Evolutionary conservation across 1,284 basidiomycete genomes (phyloP), one percentile per base, ranked within the genome.

Genomic region (Cystobasidiaceae sp.): DNA sequence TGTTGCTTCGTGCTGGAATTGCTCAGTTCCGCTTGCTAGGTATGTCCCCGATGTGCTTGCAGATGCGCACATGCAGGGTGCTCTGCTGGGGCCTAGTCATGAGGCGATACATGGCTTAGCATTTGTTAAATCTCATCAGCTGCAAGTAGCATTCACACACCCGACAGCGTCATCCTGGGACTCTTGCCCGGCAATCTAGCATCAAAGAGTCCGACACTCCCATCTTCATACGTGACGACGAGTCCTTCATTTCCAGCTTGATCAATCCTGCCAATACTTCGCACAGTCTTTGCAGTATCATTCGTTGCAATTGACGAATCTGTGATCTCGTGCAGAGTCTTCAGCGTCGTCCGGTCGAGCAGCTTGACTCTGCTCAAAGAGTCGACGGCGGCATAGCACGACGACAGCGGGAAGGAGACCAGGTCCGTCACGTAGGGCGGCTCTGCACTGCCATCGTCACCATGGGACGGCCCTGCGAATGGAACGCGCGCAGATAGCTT

Each of bases 21-120:
- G 70, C 68, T 80, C 79, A 0, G 79, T 79, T 1, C 79, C 80
- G 8, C 75, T 79, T 0, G 80, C 78, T n/a, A 70, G 0, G 67
- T 64, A 32, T 45, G 34, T 13, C 71, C 70, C 46, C 70, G 70
- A 30, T 37, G 71, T 67, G 9, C 67, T 64, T 0, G 67, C 66
- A 28, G 59, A 67, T 1, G 72, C 33, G 41, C 71, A 71, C 0
- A 66, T 3, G 72, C 72, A 2, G 70, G 55, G 2, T 54, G 60
- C 41, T 66, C 67, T 33, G 66, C 71, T 71, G 61, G 0, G 32
- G n/a, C n/a, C n/a, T n/a, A n/a, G n/a, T n/a, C n/a, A n/a, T n/a
- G n/a, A n/a, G n/a, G n/a, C n/a, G n/a, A n/a, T n/a, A n/a, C n/a
- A n/a, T n/a, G n/a, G n/a, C n/a, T n/a, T n/a, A n/a, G n/a, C n/a